These are phyloP conservation scores for Spergularia azorica DNA, from an alignment of 179 eudicot species.

Conservation along the genomic window DNA sequence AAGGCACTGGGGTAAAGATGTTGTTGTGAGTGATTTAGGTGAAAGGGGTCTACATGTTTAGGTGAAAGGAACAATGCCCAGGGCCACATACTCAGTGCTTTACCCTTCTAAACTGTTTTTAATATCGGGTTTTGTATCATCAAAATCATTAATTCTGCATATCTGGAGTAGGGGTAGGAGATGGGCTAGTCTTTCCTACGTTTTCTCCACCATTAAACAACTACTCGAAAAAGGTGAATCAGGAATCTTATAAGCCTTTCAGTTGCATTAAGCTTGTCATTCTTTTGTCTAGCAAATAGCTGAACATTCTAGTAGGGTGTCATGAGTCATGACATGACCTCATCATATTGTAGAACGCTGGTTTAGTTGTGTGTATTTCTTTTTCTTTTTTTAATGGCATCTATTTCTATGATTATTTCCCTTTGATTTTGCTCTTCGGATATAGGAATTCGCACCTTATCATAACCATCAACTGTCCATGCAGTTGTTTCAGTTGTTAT, in stretches of 20 bases:
- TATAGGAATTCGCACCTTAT: constrained; percentile 1
- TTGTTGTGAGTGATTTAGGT: no score
- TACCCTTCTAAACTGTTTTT: neutral
- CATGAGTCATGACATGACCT: neutral
- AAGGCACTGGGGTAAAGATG: no score
- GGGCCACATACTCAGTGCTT: neutral
- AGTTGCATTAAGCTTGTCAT: neutral
- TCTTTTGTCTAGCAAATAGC: neutral
- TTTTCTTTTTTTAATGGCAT: neutral
- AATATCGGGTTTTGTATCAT: no score
- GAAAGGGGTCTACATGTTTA: no score
- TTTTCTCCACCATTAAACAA: neutral
- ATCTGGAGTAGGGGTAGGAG: neutral
- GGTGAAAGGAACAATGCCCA: neutral
- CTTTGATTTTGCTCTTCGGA: neutral
- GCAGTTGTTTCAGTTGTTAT: neutral
- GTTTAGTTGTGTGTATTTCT: neutral
- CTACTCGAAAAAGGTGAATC: neutral
- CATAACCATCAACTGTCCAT: neutral
- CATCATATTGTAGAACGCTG: neutral
- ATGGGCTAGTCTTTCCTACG: neutral
- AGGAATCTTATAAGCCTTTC: neutral
- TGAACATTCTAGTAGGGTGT: neutral
- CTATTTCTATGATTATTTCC: neutral
- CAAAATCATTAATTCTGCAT: no score